Evolutionary conservation across 106 monocot species (phyloP), one percentile per base, ranked within the genome.

Genomic region (Ottelia alismoides): DNA sequence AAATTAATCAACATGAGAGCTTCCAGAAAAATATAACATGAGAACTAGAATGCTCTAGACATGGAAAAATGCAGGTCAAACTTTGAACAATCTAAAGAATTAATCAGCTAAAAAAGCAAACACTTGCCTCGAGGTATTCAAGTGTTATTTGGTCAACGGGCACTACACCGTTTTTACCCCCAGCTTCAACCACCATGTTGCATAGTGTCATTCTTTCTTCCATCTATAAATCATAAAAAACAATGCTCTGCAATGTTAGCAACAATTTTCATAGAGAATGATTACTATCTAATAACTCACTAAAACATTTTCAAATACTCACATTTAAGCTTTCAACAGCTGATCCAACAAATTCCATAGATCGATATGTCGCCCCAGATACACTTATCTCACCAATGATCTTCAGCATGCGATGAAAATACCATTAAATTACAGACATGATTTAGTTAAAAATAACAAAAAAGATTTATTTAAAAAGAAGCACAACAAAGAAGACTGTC

Each of bases 151-250:
- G 22, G 66, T 96, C 96, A 47, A 85, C 74, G 76, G 89, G 96
- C 18, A 96, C 67, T 62, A 96, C 81, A 40, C 96, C 89, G 72
- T 96, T 96, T 62, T 96, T 96, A 0, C 85, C 96, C 11, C 96
- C 96, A 20, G 85, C 96, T 77, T 96, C 96, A 60, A 96, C 70
- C 61, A 96, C 89, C 96, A 96, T 96, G 62, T 96, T 96, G 64
- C 85, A 88, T 45, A 94, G 74, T 52, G 93, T 94, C 93, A 94
- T 88, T 46, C 94, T 80, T 65, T 88, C 88, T 74, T 94, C 94
- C 94, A 94, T 94, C 94, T 85, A 61, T 10, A 61, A 20, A 24
- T 7, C 11, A 24, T 49, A 44, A 65, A 66, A 40, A 45, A 0
- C 40, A 19, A 18, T 45, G 23, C 4, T 16, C 2, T 5, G 28